Conservation (phyloP, 2,329 filamentous ascomycete genomes). For the Talaromyces sp. region DNA sequence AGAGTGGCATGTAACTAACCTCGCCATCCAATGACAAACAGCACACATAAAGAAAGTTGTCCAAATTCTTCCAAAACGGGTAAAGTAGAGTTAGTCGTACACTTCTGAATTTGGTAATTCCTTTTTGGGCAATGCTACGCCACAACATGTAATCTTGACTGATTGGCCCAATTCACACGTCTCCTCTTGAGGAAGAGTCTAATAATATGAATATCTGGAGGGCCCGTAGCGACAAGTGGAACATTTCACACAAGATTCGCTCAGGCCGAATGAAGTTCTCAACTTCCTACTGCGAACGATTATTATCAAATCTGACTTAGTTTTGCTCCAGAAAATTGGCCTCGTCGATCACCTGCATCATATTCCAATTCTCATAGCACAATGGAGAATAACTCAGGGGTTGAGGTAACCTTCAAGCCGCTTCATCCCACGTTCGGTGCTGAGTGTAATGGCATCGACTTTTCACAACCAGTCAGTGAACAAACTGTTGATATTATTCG, state of each 20-base stretch:
- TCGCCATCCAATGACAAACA: not conserved
- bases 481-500: not conserved
- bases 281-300: not conserved
- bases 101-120: not conserved
- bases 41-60: not conserved
- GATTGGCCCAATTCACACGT: not conserved
- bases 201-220: not conserved
- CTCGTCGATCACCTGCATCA: not conserved
- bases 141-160: not conserved
- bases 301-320: not conserved
- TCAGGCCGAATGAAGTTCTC: not conserved
- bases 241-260: not conserved
- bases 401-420: not conserved
- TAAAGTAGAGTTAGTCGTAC: not conserved
- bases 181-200: not conserved
- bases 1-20: not conserved
- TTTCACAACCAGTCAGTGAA: not conserved
- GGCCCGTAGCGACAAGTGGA: not conserved
- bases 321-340: not conserved
- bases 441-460: constrained; percentile 9
- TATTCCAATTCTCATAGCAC: not conserved
- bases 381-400: not conserved
- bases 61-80: not conserved
- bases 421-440: constrained; percentile 15
- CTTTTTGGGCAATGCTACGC: not conserved